Conservation (phyloP, 371 early-diverging fungal species). For the Cokeromyces recurvatus region DNA sequence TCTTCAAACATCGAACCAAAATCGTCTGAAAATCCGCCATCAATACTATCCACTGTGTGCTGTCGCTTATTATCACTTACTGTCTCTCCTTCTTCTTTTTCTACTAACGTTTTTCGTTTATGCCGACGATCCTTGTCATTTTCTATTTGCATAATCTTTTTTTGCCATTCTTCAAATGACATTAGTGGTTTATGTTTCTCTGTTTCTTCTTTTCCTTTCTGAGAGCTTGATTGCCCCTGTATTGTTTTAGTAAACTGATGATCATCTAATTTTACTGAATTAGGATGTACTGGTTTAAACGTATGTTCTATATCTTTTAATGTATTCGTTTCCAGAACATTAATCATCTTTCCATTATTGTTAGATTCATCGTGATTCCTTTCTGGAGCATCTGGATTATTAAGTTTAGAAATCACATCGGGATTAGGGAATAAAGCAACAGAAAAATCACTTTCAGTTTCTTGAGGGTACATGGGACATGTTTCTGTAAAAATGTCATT, state of each 20-base stretch:
- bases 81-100: neutral
- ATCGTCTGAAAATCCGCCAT: constrained; percentile 45
- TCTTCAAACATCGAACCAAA: constrained; percentile 46
- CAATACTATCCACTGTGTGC: constrained; percentile 44
- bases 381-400: neutral
- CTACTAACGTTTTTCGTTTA: constrained; percentile 11
- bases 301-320: too few species aligned
- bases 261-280: neutral
- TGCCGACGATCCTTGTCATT: constrained; percentile 18
- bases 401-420: constrained; percentile 4
- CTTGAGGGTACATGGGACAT: constrained; percentile 21
- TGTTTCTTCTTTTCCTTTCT: too few species aligned
- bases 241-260: too few species aligned
- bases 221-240: too few species aligned
- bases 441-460: constrained; percentile 5
- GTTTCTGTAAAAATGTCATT: constrained; percentile 19
- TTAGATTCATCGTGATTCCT: neutral
- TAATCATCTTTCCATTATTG: neutral
- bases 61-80: constrained; percentile 9
- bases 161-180: constrained; percentile 41
- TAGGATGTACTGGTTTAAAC: too few species aligned
- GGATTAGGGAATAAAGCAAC: constrained; percentile 16
- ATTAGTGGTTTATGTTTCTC: constrained; percentile 12
- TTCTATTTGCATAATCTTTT: constrained; percentile 19
- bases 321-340: neutral